Evolutionary conservation across 2,329 filamentous ascomycete genomes (phyloP).

Genomic region (Epichloe gansuensis): DNA sequence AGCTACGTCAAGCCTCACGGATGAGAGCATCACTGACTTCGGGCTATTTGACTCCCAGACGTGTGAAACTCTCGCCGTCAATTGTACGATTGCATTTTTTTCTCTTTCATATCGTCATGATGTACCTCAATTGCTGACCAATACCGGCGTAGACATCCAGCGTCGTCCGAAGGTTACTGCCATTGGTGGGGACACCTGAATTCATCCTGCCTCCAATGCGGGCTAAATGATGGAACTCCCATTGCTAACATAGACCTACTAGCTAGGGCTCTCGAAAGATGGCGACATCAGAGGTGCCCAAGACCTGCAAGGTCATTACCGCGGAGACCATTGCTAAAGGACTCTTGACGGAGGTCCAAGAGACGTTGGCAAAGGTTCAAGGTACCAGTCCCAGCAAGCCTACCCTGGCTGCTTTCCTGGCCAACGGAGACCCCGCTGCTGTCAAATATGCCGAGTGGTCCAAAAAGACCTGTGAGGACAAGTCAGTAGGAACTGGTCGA

Average conservation of each 20-base stretch:
- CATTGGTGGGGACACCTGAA: neutral
- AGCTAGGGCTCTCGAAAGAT: constrained; percentile 7
- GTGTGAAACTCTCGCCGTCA: neutral
- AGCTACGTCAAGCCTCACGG: neutral
- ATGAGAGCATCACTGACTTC: constrained; percentile 1
- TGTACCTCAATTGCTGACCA: neutral
- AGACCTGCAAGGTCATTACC: constrained; percentile 85
- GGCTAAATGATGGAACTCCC: neutral
- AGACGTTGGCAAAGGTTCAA: constrained; percentile 59
- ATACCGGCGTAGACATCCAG: neutral
- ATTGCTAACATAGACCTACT: neutral
- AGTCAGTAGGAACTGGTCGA: constrained; percentile 46
- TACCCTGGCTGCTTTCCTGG: constrained; percentile 78
- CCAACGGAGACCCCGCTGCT: constrained; percentile 82
- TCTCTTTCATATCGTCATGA: neutral
- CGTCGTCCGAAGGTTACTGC: neutral
- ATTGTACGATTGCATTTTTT: neutral
- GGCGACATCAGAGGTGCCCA: constrained; percentile 30
- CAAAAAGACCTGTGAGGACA: constrained; percentile 88
- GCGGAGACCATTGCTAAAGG: constrained; percentile 77
- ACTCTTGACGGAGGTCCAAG: constrained; percentile 64
- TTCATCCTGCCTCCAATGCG: neutral
- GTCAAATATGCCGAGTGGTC: constrained; percentile 95
- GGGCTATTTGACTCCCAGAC: neutral
- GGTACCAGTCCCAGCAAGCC: constrained; percentile 45